phyloP scores from a whole-genome alignment of 441 rosid genomes.

The Biscutella laevigata region DNA sequence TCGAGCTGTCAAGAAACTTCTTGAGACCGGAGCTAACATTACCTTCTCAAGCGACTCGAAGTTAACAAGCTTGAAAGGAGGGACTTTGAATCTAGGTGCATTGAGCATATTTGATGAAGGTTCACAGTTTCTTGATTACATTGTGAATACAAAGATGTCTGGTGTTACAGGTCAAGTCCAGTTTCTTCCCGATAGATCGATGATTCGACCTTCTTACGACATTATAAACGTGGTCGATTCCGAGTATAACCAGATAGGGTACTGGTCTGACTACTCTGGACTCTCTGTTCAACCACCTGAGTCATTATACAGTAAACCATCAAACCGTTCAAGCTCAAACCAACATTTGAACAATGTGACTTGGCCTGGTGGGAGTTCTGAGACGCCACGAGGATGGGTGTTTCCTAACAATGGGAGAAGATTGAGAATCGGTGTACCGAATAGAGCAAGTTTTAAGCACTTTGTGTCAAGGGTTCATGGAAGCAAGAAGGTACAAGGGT shows the following conservation, averaged over 20 bases:
- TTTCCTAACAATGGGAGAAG: constrained; percentile 77
- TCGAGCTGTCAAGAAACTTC: constrained; percentile 49
- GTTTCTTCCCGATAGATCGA: constrained; percentile 50
- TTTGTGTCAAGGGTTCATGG: constrained; percentile 43
- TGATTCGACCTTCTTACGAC: constrained; percentile 57
- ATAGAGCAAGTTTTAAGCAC: constrained; percentile 48
- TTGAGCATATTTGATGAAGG: constrained; percentile 75
- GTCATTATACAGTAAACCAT: constrained; percentile 43
- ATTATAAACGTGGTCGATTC: constrained; percentile 50
- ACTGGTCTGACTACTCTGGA: constrained; percentile 86
- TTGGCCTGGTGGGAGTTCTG: constrained; percentile 78
- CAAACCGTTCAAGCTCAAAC: constrained; percentile 62
- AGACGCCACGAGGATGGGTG: constrained; percentile 88
- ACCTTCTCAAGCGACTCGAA: constrained; percentile 61
- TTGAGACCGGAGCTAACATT: constrained; percentile 55
- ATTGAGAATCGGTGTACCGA: constrained; percentile 75
- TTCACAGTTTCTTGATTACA: constrained; percentile 36
- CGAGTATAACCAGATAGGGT: constrained; percentile 54
- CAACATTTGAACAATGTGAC: constrained; percentile 50
- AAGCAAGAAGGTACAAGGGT: constrained; percentile 43
- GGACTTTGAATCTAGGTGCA: constrained; percentile 60
- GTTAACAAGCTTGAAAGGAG: constrained; percentile 38
- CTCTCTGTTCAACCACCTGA: constrained; percentile 68
- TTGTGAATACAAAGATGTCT: constrained; percentile 48
- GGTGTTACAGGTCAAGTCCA: constrained; percentile 67